Evolutionary conservation across 805 yeast species (phyloP).

Genomic region (Barnettozyma vustinii): DNA sequence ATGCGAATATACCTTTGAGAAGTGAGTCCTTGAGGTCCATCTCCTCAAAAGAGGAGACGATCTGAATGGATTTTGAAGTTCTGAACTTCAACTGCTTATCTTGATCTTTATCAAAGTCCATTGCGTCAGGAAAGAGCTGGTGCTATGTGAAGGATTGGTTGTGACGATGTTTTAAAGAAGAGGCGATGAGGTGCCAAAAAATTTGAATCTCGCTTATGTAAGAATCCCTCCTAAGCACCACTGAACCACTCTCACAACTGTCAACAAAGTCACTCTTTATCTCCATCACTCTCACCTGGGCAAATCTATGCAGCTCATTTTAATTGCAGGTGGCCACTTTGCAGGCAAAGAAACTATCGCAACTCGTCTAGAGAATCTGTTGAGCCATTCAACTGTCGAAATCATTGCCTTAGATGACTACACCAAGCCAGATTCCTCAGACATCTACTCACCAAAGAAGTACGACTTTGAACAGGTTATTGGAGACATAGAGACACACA

Average conservation of each 20-base stretch:
- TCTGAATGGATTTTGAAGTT: slow-evolving; percentile 47
- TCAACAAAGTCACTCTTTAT: neutral
- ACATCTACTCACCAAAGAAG: slow-evolving; percentile 10
- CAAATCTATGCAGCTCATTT: slow-evolving; percentile 27
- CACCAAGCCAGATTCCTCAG: slow-evolving; percentile 16
- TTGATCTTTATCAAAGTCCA: slow-evolving; percentile 57
- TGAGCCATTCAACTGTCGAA: slow-evolving; percentile 7
- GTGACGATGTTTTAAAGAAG: neutral
- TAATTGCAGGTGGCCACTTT: slow-evolving; percentile 61
- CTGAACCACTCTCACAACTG: too few relatives aligned
- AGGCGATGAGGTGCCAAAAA: neutral
- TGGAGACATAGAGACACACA: slow-evolving; percentile 8
- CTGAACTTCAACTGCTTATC: slow-evolving; percentile 59
- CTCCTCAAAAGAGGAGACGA: slow-evolving; percentile 68
- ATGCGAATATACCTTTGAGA: slow-evolving; percentile 67
- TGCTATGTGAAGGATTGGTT: neutral
- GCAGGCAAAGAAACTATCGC: slow-evolving; percentile 38
- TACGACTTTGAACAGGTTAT: slow-evolving; percentile 29
- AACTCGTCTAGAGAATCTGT: slow-evolving; percentile 1
- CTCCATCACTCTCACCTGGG: neutral
- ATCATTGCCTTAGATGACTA: slow-evolving; percentile 42
- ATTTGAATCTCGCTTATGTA: neutral
- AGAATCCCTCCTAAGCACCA: too few relatives aligned
- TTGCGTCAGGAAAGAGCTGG: slow-evolving; percentile 11
- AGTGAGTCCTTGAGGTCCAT: slow-evolving; percentile 65